phyloP scores from a whole-genome alignment of 2,329 filamentous ascomycete species.

The Gaeumannomyces tritici region DNA sequence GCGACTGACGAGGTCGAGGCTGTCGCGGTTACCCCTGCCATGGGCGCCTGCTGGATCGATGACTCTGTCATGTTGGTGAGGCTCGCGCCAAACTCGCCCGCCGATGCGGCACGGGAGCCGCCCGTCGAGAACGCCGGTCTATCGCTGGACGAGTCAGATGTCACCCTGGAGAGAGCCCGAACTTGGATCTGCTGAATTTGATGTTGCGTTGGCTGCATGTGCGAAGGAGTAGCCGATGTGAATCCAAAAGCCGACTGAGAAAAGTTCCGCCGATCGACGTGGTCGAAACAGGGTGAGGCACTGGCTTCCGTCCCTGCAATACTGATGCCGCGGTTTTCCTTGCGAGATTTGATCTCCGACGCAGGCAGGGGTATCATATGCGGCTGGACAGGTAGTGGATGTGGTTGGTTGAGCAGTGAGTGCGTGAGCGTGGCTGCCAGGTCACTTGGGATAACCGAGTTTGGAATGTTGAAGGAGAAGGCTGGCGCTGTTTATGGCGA shows the following conservation, averaged over 20 bases:
- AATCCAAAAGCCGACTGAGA: slow-evolving; percentile 27
- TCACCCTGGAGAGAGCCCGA: slow-evolving; percentile 4
- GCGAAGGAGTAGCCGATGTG: neutral
- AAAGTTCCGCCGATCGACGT: slow-evolving; percentile 26
- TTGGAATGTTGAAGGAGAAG: slow-evolving; percentile 11
- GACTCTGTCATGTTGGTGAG: slow-evolving; percentile 15
- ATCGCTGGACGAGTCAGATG: slow-evolving; percentile 13
- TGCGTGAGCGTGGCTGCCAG: slow-evolving; percentile 33
- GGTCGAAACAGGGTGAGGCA: slow-evolving; percentile 13
- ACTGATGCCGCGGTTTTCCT: slow-evolving; percentile 27
- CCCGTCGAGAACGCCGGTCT: slow-evolving; percentile 20
- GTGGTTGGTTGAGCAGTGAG: slow-evolving; percentile 38
- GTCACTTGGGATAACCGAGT: slow-evolving; percentile 21
- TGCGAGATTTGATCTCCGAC: slow-evolving; percentile 31
- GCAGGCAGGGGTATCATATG: slow-evolving; percentile 20
- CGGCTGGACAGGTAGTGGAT: slow-evolving; percentile 23
- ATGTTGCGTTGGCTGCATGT: neutral
- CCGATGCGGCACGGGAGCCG: slow-evolving; percentile 18
- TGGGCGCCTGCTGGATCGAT: neutral
- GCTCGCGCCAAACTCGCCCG: slow-evolving; percentile 19
- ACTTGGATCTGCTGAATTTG: slow-evolving; percentile 10
- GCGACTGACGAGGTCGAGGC: neutral
- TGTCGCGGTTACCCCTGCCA: neutral
- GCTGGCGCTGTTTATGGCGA: slow-evolving; percentile 1
- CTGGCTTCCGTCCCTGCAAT: slow-evolving; percentile 7